Conservation (phyloP, 306 rosid genomes). For the Medicago lupulina region DNA sequence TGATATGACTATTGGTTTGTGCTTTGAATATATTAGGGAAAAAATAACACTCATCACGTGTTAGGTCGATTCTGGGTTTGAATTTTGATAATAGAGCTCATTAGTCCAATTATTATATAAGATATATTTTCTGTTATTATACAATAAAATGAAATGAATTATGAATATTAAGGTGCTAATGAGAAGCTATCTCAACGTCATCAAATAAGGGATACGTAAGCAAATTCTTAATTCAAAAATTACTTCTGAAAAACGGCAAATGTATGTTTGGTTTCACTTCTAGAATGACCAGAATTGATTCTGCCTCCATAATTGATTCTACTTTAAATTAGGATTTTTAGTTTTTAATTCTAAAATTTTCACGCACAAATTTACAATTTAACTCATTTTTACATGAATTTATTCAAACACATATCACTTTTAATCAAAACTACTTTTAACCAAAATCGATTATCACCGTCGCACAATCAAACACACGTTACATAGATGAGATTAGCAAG, state of each 20-base stretch:
- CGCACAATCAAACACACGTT: no score
- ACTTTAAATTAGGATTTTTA: no score
- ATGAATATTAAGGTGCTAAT: not conserved
- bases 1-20: not conserved
- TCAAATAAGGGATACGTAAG: no score
- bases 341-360: no score
- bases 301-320: no score
- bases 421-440: no score
- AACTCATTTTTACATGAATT: no score
- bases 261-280: no score
- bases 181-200: not conserved
- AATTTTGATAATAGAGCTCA: conserved; percentile 32
- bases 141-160: conserved; percentile 8
- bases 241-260: not conserved
- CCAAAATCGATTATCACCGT: no score
- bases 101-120: conserved; percentile 28
- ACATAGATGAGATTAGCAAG: not conserved
- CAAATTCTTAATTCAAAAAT: not conserved
- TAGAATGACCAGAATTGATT: no score
- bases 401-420: no score
- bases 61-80: conserved; percentile 46
- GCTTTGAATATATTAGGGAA: not conserved
- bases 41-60: conserved; percentile 43
- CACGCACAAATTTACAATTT: no score
- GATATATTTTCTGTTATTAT: not conserved